Percentiles rank a stretch among this genome's conserved stretches.
phyloP scores from a whole-genome alignment of 2,329 filamentous ascomycete species.

The Dothistroma septosporum region DNA sequence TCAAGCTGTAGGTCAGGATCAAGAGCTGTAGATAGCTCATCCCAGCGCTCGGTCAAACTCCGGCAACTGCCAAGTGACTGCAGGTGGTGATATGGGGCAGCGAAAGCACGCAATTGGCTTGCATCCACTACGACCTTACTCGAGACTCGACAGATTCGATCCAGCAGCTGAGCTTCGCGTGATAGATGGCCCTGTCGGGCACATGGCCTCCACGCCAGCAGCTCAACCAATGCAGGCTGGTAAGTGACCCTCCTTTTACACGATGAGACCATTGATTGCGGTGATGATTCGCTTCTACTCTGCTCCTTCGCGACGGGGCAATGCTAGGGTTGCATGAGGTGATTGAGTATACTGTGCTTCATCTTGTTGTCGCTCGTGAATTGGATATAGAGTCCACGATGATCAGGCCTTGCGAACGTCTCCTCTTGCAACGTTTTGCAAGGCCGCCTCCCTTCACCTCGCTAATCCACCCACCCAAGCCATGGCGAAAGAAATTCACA shows the following conservation, averaged over 20 bases:
- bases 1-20: neutral
- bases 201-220: neutral
- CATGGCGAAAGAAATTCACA: constrained; percentile 13
- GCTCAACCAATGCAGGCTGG: neutral
- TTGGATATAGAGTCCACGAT: neutral
- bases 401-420: neutral
- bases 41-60: neutral
- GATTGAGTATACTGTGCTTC: neutral
- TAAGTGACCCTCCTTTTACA: neutral
- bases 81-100: constrained; percentile 11
- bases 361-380: neutral
- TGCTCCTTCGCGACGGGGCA: neutral
- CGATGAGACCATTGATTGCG: neutral
- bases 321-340: constrained; percentile 1
- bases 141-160: constrained; percentile 1
- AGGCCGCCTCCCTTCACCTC: neutral
- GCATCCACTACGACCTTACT: neutral
- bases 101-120: constrained; percentile 17
- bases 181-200: neutral
- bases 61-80: neutral
- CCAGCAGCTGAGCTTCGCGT: neutral
- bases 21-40: neutral
- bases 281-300: neutral
- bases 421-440: neutral
- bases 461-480: neutral